Conservation (phyloP, 352 stramenopile genomes). For the Phytophthora ramorum region DNA sequence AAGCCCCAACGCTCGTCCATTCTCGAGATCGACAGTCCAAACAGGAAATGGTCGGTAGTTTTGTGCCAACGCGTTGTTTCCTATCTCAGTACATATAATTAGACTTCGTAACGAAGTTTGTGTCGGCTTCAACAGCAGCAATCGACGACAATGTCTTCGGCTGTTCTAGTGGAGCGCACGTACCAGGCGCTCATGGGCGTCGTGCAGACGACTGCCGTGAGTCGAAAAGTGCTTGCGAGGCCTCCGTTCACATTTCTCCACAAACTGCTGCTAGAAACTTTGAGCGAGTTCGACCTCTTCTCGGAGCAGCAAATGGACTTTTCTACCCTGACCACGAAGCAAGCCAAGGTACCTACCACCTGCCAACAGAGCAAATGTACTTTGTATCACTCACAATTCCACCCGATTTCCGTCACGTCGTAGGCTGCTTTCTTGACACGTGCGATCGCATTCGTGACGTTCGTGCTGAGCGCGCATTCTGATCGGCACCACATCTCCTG, state of each 20-base stretch:
- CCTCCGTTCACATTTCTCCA: constrained; percentile 88
- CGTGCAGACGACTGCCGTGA: constrained; percentile 77
- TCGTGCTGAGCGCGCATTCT: constrained; percentile 51
- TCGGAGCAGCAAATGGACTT: constrained; percentile 70
- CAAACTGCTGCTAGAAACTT: constrained; percentile 77
- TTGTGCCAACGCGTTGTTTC: neutral
- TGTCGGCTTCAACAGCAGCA: neutral
- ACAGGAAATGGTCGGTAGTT: too few relatives aligned
- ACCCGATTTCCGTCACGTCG: neutral
- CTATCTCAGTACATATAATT: constrained; percentile 1
- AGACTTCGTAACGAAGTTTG: constrained; percentile 5
- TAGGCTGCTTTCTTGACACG: constrained; percentile 81
- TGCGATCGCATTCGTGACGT: constrained; percentile 78
- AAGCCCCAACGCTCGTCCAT: constrained; percentile 31
- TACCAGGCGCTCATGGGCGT: constrained; percentile 68
- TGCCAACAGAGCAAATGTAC: neutral
- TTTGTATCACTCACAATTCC: neutral
- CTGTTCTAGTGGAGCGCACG: constrained; percentile 62
- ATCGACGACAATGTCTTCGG: constrained; percentile 16
- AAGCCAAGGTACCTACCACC: constrained; percentile 62
- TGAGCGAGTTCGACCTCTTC: constrained; percentile 72
- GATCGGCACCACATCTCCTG: constrained; percentile 59
- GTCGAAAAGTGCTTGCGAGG: constrained; percentile 65
- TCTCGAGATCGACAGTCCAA: neutral
- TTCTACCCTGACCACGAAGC: constrained; percentile 63